A percentile compares a stretch with the other conserved stretches of the same genome.
Conservation (phyloP, 495 filamentous ascomycete genomes). For the Penicillium herquei region DNA sequence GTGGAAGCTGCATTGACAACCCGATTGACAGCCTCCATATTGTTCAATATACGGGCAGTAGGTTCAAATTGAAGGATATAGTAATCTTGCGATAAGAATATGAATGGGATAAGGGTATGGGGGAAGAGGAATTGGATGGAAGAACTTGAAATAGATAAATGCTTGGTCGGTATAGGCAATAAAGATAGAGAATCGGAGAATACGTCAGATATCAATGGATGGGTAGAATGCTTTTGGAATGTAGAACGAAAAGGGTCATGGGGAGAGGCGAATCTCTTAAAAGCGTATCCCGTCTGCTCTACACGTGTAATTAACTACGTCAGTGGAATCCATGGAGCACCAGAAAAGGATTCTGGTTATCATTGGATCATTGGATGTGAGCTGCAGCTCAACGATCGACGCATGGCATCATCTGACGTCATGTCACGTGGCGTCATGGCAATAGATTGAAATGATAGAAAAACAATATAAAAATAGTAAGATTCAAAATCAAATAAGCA, state of each 20-base stretch:
- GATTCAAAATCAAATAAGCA: background rate
- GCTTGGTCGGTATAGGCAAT: too few relatives aligned
- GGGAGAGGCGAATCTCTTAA: background rate
- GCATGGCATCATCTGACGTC: constrained; percentile 24
- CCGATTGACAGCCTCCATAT: constrained; percentile 36
- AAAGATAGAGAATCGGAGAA: background rate
- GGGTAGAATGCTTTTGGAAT: background rate
- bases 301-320: constrained; percentile 14
- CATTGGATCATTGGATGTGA: background rate
- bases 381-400: constrained; percentile 3
- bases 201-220: background rate
- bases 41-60: background rate
- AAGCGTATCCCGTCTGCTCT: background rate
- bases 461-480: background rate
- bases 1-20: constrained; percentile 35
- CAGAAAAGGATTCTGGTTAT: background rate
- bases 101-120: background rate
- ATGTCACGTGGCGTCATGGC: constrained; percentile 19
- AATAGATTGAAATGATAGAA: background rate
- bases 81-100: background rate
- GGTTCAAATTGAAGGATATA: too few relatives aligned
- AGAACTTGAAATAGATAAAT: too few relatives aligned
- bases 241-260: background rate
- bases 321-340: constrained; percentile 13
- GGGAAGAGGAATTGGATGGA: too few relatives aligned